These are phyloP conservation scores for Hamigera avellanea DNA, from an alignment of 495 filamentous ascomycete species.

Conservation along the genomic window DNA sequence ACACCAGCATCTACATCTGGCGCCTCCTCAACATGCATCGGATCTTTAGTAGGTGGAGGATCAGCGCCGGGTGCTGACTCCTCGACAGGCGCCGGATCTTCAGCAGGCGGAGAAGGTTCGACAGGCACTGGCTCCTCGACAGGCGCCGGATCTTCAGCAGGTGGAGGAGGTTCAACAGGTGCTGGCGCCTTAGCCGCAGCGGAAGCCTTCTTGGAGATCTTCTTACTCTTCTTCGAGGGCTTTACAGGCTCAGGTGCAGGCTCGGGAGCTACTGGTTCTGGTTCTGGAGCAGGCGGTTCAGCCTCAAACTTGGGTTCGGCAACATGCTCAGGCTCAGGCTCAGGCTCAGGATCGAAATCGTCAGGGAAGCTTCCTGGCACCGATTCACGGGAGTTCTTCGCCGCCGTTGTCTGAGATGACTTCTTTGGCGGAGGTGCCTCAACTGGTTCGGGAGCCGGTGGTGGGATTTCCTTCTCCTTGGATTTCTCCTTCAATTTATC, in stretches of 20 bases:
- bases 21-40: not conserved
- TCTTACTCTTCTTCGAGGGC: slow-evolving; percentile 18
- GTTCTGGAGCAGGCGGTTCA: slow-evolving; percentile 8
- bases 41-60: slow-evolving; percentile 5
- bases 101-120: slow-evolving; percentile 3
- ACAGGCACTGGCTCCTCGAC: not conserved
- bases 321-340: slow-evolving; percentile 7
- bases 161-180: slow-evolving; percentile 3
- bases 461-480: slow-evolving; percentile 13
- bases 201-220: slow-evolving; percentile 21
- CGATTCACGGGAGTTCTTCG: slow-evolving; percentile 20
- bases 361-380: slow-evolving; percentile 33
- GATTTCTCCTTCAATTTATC: slow-evolving; percentile 27
- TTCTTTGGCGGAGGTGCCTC: slow-evolving; percentile 2
- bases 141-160: not conserved
- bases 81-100: slow-evolving; percentile 5
- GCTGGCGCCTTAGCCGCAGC: slow-evolving; percentile 5
- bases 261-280: slow-evolving; percentile 1
- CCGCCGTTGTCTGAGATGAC: slow-evolving; percentile 5
- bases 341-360: slow-evolving; percentile 14
- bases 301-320: slow-evolving; percentile 6
- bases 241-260: slow-evolving; percentile 11
- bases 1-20: slow-evolving; percentile 15
- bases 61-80: slow-evolving; percentile 11
- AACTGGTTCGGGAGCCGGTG: slow-evolving; percentile 7